Evolutionary conservation across 2,329 filamentous ascomycete species (phyloP), one percentile per base, ranked within the genome.

Genomic region (Penicillium hordei): DNA sequence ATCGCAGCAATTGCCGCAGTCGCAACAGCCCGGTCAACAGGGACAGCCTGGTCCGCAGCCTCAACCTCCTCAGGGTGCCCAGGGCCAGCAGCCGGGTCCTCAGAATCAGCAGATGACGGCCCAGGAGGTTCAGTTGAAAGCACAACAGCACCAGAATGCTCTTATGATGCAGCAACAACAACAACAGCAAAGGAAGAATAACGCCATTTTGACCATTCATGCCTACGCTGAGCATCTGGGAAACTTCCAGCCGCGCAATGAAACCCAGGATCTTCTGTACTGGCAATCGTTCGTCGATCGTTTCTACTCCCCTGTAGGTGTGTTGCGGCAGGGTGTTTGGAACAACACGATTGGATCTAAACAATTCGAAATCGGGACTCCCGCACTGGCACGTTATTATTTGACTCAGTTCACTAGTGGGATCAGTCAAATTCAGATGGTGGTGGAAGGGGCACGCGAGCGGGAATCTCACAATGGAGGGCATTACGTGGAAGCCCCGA

Each of bases 401-500:
- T 86, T 89, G 67, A 93, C 91, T 0, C 89, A 96, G 68, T 97
- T 94, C 71, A 88, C 89, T 57, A 93, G 91, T 60, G 93, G 92
- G 7, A 87, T 97, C 55, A 89, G 85, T 65, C 90, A 87, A 54
- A 90, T 97, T 66, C 91, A 96, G 72, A 83, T 97, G 71, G 86
- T 92, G 23, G 83, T 96, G 67, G 92, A 96, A 66, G 87, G 86
- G 38, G 78, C 83, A 17, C 78, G 76, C 29, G 85, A 89, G 64
- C 80, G 76, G 38, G 76, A 79, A 44, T 73, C 89, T 36, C 80
- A 83, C 1, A 84, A 83, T 56, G 86, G 88, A 48, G 86, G 85
- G 45, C 86, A 89, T 67, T 87, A 87, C 65, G 88, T 97, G 23
- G 89, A 91, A 65, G 91, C 90, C 69, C 78, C 79, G 25, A 89